phyloP scores from a whole-genome alignment of 129 eudicot species.

The Pseudognaphalium luteoalbum region DNA sequence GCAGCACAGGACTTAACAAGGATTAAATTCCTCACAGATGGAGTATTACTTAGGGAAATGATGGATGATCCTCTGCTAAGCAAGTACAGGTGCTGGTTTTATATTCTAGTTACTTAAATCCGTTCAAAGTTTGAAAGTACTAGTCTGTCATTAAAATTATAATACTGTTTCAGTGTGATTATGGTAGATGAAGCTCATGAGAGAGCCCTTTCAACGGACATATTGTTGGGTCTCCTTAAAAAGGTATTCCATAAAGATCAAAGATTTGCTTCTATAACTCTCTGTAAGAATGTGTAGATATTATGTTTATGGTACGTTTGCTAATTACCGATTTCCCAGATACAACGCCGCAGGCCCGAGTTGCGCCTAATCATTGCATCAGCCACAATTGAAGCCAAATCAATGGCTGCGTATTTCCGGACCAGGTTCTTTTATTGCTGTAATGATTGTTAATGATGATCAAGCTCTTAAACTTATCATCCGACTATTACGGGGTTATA shows the following conservation, averaged over 20 bases:
- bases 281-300: background rate
- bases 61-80: slow-evolving; percentile 96
- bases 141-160: background rate
- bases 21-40: slow-evolving; percentile 97
- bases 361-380: slow-evolving; percentile 89
- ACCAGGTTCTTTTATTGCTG: slow-evolving; percentile 51
- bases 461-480: background rate
- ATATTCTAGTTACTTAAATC: background rate
- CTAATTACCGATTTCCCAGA: slow-evolving; percentile 44
- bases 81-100: slow-evolving; percentile 74
- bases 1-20: slow-evolving; percentile 71
- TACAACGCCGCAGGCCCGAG: slow-evolving; percentile 89
- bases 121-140: background rate
- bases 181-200: slow-evolving; percentile 99
- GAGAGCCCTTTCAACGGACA: slow-evolving; percentile 89
- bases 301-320: slow-evolving; percentile 8
- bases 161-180: slow-evolving; percentile 60
- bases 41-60: slow-evolving; percentile 96
- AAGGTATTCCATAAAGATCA: slow-evolving; percentile 51
- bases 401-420: slow-evolving; percentile 76
- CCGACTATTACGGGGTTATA: background rate
- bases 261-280: background rate
- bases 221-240: slow-evolving; percentile 85
- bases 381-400: slow-evolving; percentile 93
- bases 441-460: slow-evolving; percentile 3